Base-by-base conservation (phyloP, 73 alveolate genomes). In the Diophrys appendiculata region DNA sequence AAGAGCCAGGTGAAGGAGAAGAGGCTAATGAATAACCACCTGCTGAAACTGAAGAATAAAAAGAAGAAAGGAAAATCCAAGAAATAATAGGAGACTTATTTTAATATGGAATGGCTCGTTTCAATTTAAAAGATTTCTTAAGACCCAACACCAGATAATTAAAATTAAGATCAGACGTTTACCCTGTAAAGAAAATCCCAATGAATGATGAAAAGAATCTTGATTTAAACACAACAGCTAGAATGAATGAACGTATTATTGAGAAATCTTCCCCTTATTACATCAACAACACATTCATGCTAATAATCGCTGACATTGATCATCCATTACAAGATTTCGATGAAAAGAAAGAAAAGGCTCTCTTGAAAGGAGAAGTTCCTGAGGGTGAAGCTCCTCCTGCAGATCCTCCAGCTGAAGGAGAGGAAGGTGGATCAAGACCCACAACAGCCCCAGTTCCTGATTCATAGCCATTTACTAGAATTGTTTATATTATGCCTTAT, bases 141-240 rank as follows among this genome's bases (percentile, higher is more conserved):
- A 80, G 82, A 28, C 87, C 90, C 29, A 77, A 87, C 33, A 67
- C 83, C 68, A 71, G 60, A 33, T 70, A 80, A 24, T 24, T 87
- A 32, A 87, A 87, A 68, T 75, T 87, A 1, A 73, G 94, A 33
- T 56, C 87, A 0, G 94, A 87, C 74, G 84, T 87, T 0, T 87
- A 71, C 73, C 94, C 94, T 32, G 87, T 87, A 14, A 87, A 87
- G 72, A 73, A 78, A 35, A 80, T 33, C 14, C 72, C 34, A 30
- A 25, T 29, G n/a, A 87, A 87, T 69, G 73, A 87, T 74, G 81
- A 87, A 25, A 33, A 69, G 33, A 81, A 80, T 75, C 60, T 87
- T 2, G 90, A 87, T 64, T 54, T 87, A 55, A 86, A 86, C 65
- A 80, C 94, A 25, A 87, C 94, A 25, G 94, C 94, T 0, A 64